Percentiles rank a stretch among this genome's conserved stretches.
Evolutionary conservation across 495 filamentous ascomycete genomes (phyloP).

Genomic region (Penicillium verhagenii): DNA sequence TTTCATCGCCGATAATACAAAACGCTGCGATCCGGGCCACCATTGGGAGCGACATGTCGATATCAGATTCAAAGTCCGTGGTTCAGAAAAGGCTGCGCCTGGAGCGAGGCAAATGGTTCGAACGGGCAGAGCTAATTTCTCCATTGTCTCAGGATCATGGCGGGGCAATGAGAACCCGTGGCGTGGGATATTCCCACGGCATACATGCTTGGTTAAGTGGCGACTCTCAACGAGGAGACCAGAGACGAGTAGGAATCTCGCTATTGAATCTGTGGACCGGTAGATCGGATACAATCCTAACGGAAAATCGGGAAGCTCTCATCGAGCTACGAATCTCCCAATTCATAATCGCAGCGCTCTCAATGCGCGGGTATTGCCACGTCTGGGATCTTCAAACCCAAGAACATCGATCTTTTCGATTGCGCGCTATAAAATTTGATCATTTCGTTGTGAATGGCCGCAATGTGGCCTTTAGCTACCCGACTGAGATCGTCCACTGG

Average conservation of each 20-base stretch:
- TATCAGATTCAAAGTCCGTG: background rate
- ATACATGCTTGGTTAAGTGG: slow-evolving; percentile 23
- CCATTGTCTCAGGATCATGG: background rate
- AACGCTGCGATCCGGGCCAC: slow-evolving; percentile 10
- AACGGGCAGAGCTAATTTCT: background rate
- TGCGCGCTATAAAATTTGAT: slow-evolving; percentile 13
- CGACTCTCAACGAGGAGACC: background rate
- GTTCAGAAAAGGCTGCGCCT: background rate
- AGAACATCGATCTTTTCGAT: slow-evolving; percentile 19
- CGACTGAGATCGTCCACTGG: slow-evolving; percentile 25
- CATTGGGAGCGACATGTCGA: background rate
- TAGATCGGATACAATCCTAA: slow-evolving; percentile 13
- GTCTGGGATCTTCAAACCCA: slow-evolving; percentile 29
- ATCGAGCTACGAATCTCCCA: slow-evolving; percentile 17
- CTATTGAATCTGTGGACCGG: slow-evolving; percentile 17
- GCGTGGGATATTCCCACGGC: slow-evolving; percentile 23
- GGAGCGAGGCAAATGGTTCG: slow-evolving; percentile 7
- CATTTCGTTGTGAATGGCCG: slow-evolving; percentile 15
- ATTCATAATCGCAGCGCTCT: slow-evolving; percentile 24
- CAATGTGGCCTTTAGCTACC: slow-evolving; percentile 20
- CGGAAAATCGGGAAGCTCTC: slow-evolving; percentile 31
- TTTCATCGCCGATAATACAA: slow-evolving; percentile 26
- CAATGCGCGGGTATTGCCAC: slow-evolving; percentile 29
- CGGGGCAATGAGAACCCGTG: background rate
- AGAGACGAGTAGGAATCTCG: too few relatives aligned